Base-by-base conservation (phyloP, 2,329 filamentous ascomycete species). In the Hypoxylon sp. region DNA sequence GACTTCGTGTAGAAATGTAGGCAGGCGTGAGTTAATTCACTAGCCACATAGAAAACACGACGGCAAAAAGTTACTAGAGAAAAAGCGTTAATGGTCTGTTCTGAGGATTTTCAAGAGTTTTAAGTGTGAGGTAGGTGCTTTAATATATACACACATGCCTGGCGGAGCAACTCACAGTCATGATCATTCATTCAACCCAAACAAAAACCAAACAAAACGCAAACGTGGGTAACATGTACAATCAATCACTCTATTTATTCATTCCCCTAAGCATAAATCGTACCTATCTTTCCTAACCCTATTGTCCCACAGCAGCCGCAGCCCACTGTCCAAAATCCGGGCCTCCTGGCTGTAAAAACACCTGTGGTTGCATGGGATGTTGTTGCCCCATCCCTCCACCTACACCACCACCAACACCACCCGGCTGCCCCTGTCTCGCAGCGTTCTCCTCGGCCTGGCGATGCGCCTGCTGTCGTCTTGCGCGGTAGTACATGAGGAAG, bases 401-500 rank as follows among this genome's bases (percentile, higher is more conserved):
- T n/a, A 41, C n/a, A 41, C 36, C 36, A 5, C 66, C 69, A 19
- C 52, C 53, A n/a, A n/a, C n/a, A 11, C 43, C 52, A 13, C 70
- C 70, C 38, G 68, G 65, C 51, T 70, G 63, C 19, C 62, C 64
- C 17, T 46, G 60, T 48, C 70, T 70, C 7, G 72, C 74, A 3
- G 71, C 76, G 13, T 74, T 74, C 50, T 80, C 76, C 67, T 79
- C 77, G 1, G 72, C 77, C 57, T 75, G 69, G 34, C 74, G 80
- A 56, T 86, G 84, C 30, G 82, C 84, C 71, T 90, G 83, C 75
- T 93, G 91, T 65, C 89, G 83, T 75, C 89, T 89, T 69, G 93
- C 90, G 19, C 93, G 85, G 78, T 96, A 95, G 79, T 94, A 97
- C 14, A 98, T 85, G 32, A 98, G 82, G 57, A 92, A 87, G 0